Conservation (phyloP, 495 filamentous ascomycete species). For the Hypoxylon lienhwacheense region DNA sequence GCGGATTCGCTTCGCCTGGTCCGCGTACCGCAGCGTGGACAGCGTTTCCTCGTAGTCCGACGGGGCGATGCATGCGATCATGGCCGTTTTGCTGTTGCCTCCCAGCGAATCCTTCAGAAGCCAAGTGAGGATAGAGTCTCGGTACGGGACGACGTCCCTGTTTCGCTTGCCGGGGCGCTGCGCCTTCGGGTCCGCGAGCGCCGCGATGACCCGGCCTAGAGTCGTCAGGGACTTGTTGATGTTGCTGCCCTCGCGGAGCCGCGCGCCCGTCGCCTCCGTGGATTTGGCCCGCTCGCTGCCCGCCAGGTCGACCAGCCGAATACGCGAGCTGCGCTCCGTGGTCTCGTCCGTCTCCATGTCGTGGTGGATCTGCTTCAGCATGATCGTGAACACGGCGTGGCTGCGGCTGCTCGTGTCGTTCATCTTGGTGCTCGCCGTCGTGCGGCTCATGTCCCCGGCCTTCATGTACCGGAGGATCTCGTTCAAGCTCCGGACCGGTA, state of each 20-base stretch:
- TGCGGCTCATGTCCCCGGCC: constrained; percentile 83
- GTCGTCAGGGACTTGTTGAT: constrained; percentile 99
- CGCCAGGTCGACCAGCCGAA: constrained; percentile 92
- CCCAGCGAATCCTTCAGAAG: constrained; percentile 92
- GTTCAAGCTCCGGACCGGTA: constrained; percentile 75
- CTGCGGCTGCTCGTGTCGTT: constrained; percentile 95
- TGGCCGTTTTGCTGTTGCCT: constrained; percentile 95
- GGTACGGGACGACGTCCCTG: constrained; percentile 82
- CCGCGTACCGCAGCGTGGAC: constrained; percentile 92
- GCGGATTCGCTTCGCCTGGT: constrained; percentile 96
- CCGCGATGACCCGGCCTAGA: constrained; percentile 94
- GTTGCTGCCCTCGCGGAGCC: constrained; percentile 91
- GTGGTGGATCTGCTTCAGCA: constrained; percentile 92
- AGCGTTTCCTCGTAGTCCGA: constrained; percentile 97
- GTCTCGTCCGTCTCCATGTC: constrained; percentile 93
- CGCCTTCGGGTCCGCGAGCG: constrained; percentile 80
- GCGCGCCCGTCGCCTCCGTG: constrained; percentile 88
- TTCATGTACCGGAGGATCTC: constrained; percentile 92
- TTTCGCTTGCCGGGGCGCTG: constrained; percentile 44
- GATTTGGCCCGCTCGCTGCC: constrained; percentile 93
- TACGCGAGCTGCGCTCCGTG: constrained; percentile 88
- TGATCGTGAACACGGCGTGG: constrained; percentile 97
- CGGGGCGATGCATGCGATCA: constrained; percentile 97
- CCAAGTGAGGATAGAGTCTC: constrained; percentile 97
- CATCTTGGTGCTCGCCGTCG: constrained; percentile 97